A percentile compares a stretch with the other conserved stretches of the same genome.
Evolutionary conservation across 768 basidiomycete genomes (phyloP).

Genomic region (Psilocybe cubensis): DNA sequence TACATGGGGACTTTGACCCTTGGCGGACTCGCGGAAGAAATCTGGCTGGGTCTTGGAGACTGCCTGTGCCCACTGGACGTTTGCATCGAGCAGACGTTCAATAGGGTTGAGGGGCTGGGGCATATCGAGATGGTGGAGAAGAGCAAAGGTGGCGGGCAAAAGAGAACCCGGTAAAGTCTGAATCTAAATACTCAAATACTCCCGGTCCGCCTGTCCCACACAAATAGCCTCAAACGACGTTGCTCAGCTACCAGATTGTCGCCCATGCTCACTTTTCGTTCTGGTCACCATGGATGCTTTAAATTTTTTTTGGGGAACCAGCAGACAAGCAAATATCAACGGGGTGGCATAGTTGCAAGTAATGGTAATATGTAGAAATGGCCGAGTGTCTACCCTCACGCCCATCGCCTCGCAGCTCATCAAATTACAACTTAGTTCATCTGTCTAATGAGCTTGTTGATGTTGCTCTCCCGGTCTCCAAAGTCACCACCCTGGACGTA

Average conservation of each 20-base stretch:
- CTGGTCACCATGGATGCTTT: not conserved
- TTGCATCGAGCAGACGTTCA: conserved; percentile 43
- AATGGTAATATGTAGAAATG: conserved; percentile 20
- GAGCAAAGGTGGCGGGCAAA: not conserved
- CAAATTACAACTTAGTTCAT: conserved; percentile 66
- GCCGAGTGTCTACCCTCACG: conserved; percentile 13
- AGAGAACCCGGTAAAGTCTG: conserved; percentile 5
- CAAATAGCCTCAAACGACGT: not conserved
- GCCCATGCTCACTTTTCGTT: not conserved
- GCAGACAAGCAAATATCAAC: conserved; percentile 1
- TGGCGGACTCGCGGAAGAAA: conserved; percentile 64
- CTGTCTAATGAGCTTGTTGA: conserved; percentile 96
- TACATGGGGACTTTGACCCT: conserved; percentile 74
- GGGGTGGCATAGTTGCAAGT: conserved; percentile 19
- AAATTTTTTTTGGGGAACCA: conserved; percentile 1
- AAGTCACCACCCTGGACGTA: conserved; percentile 96
- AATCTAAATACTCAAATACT: not conserved
- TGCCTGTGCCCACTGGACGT: conserved; percentile 71
- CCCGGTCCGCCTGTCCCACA: not conserved
- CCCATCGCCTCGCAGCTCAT: conserved; percentile 9
- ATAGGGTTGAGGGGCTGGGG: conserved; percentile 19
- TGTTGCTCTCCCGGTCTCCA: conserved; percentile 95
- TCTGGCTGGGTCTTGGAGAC: conserved; percentile 56
- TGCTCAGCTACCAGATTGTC: not conserved
- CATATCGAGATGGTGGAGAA: not conserved